Percentiles rank a stretch among this genome's conserved stretches.
Conservation (phyloP, 1,284 basidiomycete genomes). For the Agaricales sp. region DNA sequence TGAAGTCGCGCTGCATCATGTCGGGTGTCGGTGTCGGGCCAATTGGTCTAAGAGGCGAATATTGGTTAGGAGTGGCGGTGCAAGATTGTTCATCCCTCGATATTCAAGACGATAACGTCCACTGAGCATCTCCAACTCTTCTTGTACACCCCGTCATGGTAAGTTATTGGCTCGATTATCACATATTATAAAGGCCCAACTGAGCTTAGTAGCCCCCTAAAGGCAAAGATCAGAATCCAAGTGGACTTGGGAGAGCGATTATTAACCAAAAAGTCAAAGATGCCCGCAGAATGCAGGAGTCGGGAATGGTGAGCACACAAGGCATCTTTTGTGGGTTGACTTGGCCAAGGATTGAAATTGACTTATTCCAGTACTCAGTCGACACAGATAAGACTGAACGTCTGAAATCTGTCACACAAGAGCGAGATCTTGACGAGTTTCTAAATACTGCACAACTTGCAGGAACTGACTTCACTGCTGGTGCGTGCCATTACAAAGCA, state of each 20-base stretch:
- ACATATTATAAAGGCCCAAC: background rate
- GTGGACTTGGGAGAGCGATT: slow-evolving; percentile 84
- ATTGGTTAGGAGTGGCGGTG: background rate
- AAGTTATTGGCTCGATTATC: too few relatives aligned
- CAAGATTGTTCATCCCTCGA: background rate
- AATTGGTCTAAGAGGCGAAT: background rate
- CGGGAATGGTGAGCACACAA: slow-evolving; percentile 26
- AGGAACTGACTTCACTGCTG: slow-evolving; percentile 95
- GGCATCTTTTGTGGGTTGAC: background rate
- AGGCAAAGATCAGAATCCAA: slow-evolving; percentile 48
- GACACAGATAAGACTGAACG: slow-evolving; percentile 64
- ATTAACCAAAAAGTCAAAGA: slow-evolving; percentile 85
- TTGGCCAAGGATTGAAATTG: slow-evolving; percentile 39
- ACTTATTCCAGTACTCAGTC: slow-evolving; percentile 55
- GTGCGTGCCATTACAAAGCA: slow-evolving; percentile 31
- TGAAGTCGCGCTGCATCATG: background rate
- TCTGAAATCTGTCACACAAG: slow-evolving; percentile 91
- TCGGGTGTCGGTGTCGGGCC: background rate
- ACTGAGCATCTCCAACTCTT: too few relatives aligned
- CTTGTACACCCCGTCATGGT: too few relatives aligned
- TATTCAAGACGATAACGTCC: too few relatives aligned
- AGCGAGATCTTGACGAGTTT: slow-evolving; percentile 94
- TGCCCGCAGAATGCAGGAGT: slow-evolving; percentile 60
- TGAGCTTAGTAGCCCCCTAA: slow-evolving; percentile 30
- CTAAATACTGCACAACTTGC: slow-evolving; percentile 92